These are phyloP conservation scores for Obelidium mucronatum DNA, from an alignment of 192 early-diverging fungal species.

Conservation along the genomic window DNA sequence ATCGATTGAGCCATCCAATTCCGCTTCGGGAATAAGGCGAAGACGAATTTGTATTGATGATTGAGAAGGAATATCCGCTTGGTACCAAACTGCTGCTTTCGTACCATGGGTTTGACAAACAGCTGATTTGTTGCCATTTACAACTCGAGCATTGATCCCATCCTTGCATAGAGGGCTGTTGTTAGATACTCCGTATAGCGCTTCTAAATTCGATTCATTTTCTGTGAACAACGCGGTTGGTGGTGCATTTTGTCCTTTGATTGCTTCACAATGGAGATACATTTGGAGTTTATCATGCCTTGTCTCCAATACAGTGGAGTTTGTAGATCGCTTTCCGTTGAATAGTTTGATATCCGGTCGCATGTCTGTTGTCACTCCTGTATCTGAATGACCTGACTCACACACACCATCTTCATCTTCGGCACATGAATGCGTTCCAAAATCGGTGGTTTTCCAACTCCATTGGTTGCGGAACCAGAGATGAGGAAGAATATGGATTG, in stretches of 20 bases:
- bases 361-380: not conserved
- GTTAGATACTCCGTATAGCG: conserved; percentile 52
- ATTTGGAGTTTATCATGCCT: not conserved
- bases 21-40: conserved; percentile 32
- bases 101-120: conserved; percentile 51
- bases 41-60: conserved; percentile 20
- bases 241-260: not conserved
- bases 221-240: conserved; percentile 56
- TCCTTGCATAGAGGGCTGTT: conserved; percentile 41
- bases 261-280: conserved; percentile 29
- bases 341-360: conserved; percentile 12
- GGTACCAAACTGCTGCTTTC: conserved; percentile 56
- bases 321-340: not conserved
- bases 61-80: conserved; percentile 46
- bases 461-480: conserved; percentile 45
- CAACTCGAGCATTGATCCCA: conserved; percentile 53
- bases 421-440: not conserved
- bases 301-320: not conserved
- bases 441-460: conserved; percentile 29
- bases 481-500: conserved; percentile 38
- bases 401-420: conserved; percentile 16
- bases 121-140: conserved; percentile 41
- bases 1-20: not conserved
- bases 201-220: conserved; percentile 56
- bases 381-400: not conserved